A percentile compares a stretch with the other conserved stretches of the same genome.
phyloP scores from a whole-genome alignment of 306 rosid species.

The Hippophae gyantsensis region DNA sequence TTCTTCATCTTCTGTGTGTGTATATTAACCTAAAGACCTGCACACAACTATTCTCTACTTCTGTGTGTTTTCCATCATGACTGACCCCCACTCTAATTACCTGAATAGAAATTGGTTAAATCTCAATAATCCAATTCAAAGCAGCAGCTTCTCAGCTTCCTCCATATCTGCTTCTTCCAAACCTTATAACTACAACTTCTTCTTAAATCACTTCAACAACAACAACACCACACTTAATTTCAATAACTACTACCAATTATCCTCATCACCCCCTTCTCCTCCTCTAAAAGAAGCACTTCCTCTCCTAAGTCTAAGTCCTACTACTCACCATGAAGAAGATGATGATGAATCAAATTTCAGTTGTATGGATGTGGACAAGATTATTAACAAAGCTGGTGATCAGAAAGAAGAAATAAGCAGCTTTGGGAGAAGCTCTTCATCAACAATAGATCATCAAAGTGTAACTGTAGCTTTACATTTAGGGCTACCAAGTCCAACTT shows the following conservation, averaged over 20 bases:
- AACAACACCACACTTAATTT: constrained; percentile 15
- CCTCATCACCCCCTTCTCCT: constrained; percentile 34
- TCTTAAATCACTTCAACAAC: neutral
- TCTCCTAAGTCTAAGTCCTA: constrained; percentile 54
- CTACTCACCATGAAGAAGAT: constrained; percentile 24
- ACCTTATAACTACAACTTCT: constrained; percentile 17
- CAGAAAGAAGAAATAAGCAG: constrained; percentile 14
- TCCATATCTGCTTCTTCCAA: constrained; percentile 24
- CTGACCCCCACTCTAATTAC: constrained; percentile 47
- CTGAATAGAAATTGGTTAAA: constrained; percentile 39
- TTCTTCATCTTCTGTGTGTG: neutral
- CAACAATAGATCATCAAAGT: constrained; percentile 19
- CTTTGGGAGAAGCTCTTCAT: constrained; percentile 13
- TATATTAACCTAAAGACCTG: constrained; percentile 33
- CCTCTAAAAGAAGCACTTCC: constrained; percentile 65
- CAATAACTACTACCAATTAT: constrained; percentile 1
- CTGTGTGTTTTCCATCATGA: constrained; percentile 33
- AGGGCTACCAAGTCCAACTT: constrained; percentile 59
- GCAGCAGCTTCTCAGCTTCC: constrained; percentile 21
- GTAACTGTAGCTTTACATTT: constrained; percentile 76
- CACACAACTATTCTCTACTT: constrained; percentile 10
- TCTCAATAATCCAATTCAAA: constrained; percentile 32
- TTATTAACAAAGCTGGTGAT: constrained; percentile 9
- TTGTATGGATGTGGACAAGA: constrained; percentile 19
- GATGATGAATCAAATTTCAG: constrained; percentile 25